Conservation (phyloP, 2,329 filamentous ascomycete species). For the Pestalotiopsis fici region DNA sequence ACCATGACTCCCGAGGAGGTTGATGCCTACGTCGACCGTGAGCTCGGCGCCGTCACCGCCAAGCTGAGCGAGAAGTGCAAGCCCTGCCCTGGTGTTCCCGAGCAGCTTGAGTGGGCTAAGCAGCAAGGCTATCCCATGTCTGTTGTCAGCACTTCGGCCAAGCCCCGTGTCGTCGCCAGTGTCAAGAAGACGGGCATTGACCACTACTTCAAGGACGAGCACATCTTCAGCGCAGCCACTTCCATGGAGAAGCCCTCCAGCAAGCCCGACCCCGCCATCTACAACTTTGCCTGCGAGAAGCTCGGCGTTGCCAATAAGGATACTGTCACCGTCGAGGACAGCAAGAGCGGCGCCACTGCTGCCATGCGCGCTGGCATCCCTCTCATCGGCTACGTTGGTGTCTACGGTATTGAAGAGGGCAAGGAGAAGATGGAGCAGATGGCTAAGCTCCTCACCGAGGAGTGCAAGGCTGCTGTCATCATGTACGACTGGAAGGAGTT, state of each 20-base stretch:
- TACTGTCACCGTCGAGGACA: conserved; percentile 73
- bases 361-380: conserved; percentile 70
- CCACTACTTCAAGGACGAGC: conserved; percentile 67
- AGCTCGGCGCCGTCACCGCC: conserved; percentile 69
- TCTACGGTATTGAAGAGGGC: conserved; percentile 42
- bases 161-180: conserved; percentile 67
- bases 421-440: conserved; percentile 57
- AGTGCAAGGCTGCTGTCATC: conserved; percentile 50
- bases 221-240: conserved; percentile 71
- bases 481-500: conserved; percentile 49
- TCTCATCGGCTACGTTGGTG: conserved; percentile 73
- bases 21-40: conserved; percentile 64
- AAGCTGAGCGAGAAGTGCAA: conserved; percentile 65
- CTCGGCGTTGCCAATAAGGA: conserved; percentile 65
- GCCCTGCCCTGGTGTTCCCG: conserved; percentile 60
- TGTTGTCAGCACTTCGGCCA: conserved; percentile 70
- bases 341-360: conserved; percentile 69
- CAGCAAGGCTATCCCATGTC: conserved; percentile 64
- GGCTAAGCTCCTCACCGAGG: conserved; percentile 50
- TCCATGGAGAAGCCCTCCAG: conserved; percentile 68
- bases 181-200: conserved; percentile 69
- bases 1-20: conserved; percentile 61
- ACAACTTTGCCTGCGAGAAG: conserved; percentile 67
- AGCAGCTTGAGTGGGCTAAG: conserved; percentile 59
- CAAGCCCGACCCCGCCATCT: conserved; percentile 77